phyloP scores from a whole-genome alignment of 768 basidiomycete species.

The Tricholoma hemisulphureum region DNA sequence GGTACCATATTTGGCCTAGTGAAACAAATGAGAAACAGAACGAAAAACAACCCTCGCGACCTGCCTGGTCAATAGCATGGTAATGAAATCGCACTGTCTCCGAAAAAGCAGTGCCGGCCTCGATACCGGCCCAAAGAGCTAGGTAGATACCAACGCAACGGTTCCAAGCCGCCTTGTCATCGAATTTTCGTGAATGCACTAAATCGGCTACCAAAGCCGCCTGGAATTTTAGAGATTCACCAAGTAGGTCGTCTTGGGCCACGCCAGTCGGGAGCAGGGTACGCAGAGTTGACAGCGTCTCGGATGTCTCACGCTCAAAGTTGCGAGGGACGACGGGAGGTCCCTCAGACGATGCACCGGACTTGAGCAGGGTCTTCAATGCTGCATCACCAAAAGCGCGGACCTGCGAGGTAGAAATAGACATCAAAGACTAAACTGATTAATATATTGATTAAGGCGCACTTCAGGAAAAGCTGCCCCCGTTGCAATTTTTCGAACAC shows the following conservation, averaged over 20 bases:
- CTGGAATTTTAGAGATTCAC: slow-evolving; percentile 64
- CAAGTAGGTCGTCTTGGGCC: slow-evolving; percentile 55
- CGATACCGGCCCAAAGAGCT: slow-evolving; percentile 63
- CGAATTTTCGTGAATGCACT: slow-evolving; percentile 55
- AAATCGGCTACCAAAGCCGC: slow-evolving; percentile 78
- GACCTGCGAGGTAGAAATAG: slow-evolving; percentile 46
- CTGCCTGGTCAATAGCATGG: slow-evolving; percentile 72
- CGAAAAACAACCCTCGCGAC: slow-evolving; percentile 31
- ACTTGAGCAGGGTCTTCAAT: slow-evolving; percentile 72
- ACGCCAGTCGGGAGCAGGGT: slow-evolving; percentile 57
- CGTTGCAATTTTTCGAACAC: slow-evolving; percentile 86
- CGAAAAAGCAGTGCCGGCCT: slow-evolving; percentile 49
- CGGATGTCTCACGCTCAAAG: slow-evolving; percentile 58
- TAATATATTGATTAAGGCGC: slow-evolving; percentile 16
- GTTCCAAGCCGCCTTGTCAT: slow-evolving; percentile 57
- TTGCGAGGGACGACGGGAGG: slow-evolving; percentile 72
- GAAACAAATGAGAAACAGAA: slow-evolving; percentile 3
- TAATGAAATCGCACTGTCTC: slow-evolving; percentile 72
- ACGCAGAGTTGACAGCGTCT: slow-evolving; percentile 54
- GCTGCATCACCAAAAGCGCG: slow-evolving; percentile 90
- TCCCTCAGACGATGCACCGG: slow-evolving; percentile 78
- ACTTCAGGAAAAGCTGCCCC: slow-evolving; percentile 96
- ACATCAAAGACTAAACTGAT: neutral
- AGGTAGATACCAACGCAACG: slow-evolving; percentile 74
- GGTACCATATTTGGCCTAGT: slow-evolving; percentile 58